A percentile compares a stretch with the other conserved stretches of the same genome.
phyloP scores from a whole-genome alignment of 2,329 filamentous ascomycete genomes.

The Botryosphaeria dothidea region DNA sequence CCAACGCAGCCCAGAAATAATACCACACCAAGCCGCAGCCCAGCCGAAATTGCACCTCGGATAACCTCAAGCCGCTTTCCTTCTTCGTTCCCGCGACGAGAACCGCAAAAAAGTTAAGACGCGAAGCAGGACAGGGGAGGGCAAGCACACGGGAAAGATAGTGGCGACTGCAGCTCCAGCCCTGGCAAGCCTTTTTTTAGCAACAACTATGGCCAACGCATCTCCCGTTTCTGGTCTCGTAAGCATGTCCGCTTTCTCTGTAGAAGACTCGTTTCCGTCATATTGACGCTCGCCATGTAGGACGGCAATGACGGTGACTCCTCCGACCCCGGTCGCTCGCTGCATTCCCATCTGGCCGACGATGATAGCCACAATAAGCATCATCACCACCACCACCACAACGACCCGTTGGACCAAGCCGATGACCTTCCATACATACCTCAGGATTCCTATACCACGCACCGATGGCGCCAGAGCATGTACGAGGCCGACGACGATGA shows the following conservation, averaged over 20 bases:
- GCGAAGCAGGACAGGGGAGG: neutral
- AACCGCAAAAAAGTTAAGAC: neutral
- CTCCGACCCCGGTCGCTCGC: neutral
- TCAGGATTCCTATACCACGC: neutral
- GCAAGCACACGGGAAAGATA: neutral
- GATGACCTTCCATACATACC: neutral
- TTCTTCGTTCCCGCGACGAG: neutral
- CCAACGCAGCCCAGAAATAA: neutral
- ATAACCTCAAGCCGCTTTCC: neutral
- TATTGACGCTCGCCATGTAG: neutral
- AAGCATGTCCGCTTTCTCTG: neutral
- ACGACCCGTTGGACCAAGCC: neutral
- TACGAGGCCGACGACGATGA: neutral
- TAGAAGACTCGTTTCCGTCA: neutral
- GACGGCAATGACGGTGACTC: neutral
- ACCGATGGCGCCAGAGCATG: neutral
- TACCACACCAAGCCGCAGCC: neutral
- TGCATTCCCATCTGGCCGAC: too few relatives aligned
- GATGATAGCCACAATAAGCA: too few relatives aligned
- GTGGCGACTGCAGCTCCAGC: neutral
- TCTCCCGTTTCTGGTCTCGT: neutral
- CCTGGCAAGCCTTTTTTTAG: neutral
- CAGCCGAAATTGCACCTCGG: neutral
- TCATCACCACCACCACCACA: neutral
- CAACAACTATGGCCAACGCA: neutral